A percentile compares a stretch with the other conserved stretches of the same genome.
Conservation (phyloP, 2,329 filamentous ascomycete species). For the Biscogniauxia marginata region DNA sequence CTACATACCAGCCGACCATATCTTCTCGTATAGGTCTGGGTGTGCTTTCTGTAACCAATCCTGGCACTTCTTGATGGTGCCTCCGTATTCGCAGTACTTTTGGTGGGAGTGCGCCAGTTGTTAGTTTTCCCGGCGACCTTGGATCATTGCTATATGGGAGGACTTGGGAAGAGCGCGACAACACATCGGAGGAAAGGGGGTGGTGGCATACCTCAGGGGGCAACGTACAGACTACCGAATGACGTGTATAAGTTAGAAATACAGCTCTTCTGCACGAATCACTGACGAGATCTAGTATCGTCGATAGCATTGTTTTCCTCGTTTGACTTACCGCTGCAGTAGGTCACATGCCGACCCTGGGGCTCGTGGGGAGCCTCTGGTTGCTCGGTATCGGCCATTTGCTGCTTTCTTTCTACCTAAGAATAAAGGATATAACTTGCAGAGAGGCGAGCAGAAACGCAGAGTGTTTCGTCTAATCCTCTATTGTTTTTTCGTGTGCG, state of each 20-base stretch:
- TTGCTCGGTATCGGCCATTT: slow-evolving; percentile 56
- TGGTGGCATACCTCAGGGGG: slow-evolving; percentile 57
- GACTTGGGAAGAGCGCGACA: slow-evolving; percentile 2
- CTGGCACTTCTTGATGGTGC: slow-evolving; percentile 93
- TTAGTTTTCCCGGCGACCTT: background rate
- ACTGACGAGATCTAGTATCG: background rate
- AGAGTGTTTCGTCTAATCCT: slow-evolving; percentile 14
- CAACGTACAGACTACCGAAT: slow-evolving; percentile 56
- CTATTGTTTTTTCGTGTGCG: background rate
- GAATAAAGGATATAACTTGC: slow-evolving; percentile 1
- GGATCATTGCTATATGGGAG: background rate
- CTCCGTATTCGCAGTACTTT: slow-evolving; percentile 98
- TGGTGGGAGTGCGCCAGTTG: slow-evolving; percentile 28
- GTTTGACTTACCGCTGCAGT: slow-evolving; percentile 56
- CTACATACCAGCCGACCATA: slow-evolving; percentile 85
- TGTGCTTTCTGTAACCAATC: slow-evolving; percentile 86
- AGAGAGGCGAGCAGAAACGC: slow-evolving; percentile 5
- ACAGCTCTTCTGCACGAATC: background rate
- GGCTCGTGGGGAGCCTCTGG: slow-evolving; percentile 44
- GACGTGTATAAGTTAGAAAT: slow-evolving; percentile 5
- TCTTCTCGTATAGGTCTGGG: slow-evolving; percentile 67
- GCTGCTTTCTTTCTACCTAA: slow-evolving; percentile 2
- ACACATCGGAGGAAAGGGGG: background rate
- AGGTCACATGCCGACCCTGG: slow-evolving; percentile 51
- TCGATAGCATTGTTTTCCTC: slow-evolving; percentile 7